phyloP scores from a whole-genome alignment of 2,329 filamentous ascomycete genomes.

The Gnomoniopsis smithogilvyi region DNA sequence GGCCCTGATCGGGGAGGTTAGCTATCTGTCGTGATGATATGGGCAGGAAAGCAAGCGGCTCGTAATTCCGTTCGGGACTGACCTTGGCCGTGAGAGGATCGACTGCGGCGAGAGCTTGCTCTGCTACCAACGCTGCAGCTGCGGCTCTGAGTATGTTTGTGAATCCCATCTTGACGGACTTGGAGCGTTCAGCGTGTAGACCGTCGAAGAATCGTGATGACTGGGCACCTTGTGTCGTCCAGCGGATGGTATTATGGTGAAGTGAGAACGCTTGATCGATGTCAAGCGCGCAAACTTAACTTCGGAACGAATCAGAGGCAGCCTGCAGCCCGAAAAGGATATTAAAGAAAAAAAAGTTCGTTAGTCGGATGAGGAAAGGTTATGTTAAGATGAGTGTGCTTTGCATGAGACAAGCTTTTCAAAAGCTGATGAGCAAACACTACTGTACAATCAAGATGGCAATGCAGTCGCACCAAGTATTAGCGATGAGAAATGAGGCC shows the following conservation, averaged over 20 bases:
- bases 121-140: background rate
- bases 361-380: no score
- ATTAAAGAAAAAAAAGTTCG: background rate
- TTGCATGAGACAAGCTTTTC: background rate
- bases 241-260: background rate
- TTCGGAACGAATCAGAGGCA: background rate
- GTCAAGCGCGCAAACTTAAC: background rate
- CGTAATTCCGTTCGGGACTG: background rate
- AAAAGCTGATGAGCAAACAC: background rate
- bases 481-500: background rate
- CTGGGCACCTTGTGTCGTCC: background rate
- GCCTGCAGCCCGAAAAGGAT: background rate
- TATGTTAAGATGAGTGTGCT: background rate
- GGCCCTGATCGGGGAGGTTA: background rate
- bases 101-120: background rate
- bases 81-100: slow-evolving; percentile 3
- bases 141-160: background rate
- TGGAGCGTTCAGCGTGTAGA: background rate
- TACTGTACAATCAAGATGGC: background rate
- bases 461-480: background rate
- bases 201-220: background rate
- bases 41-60: background rate
- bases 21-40: background rate
- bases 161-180: background rate
- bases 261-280: no score